Percentiles rank a stretch among this genome's conserved stretches.
Conservation (phyloP, 805 yeast genomes). For the Crinitomyces ghanaensis region DNA sequence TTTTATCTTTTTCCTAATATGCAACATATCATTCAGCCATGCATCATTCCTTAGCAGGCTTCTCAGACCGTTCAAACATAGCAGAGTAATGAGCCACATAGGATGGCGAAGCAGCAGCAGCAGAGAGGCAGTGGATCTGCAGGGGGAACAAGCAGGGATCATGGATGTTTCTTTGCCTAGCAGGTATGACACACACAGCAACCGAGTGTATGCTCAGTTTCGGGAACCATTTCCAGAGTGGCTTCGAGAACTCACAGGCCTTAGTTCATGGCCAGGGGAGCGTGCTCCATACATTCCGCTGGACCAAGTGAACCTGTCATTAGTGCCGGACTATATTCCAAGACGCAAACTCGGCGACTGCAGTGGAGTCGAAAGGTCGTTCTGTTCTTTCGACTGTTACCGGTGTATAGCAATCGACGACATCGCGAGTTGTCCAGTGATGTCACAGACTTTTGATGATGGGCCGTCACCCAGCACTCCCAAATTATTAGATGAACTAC, state of each 20-base stretch:
- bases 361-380: constrained; percentile 33
- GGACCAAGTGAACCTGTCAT: constrained; percentile 42
- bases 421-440: constrained; percentile 55
- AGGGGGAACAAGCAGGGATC: no score
- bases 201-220: constrained; percentile 6
- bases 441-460: constrained; percentile 89
- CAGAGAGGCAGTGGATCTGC: no score
- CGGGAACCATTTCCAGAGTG: constrained; percentile 61
- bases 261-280: constrained; percentile 70
- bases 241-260: constrained; percentile 65
- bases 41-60: no score
- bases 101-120: no score
- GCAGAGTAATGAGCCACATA: no score
- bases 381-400: constrained; percentile 80
- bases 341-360: constrained; percentile 39
- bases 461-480: constrained; percentile 77
- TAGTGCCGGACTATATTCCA: constrained; percentile 37
- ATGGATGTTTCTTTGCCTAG: no score
- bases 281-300: constrained; percentile 84
- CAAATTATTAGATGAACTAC: constrained; percentile 42
- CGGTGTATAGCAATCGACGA: constrained; percentile 71
- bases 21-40: no score
- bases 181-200: no score
- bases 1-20: no score
- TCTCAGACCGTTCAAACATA: no score